A percentile compares a stretch with the other conserved stretches of the same genome.
phyloP scores from a whole-genome alignment of 768 basidiomycete genomes.

The Phaffia tasmanica region DNA sequence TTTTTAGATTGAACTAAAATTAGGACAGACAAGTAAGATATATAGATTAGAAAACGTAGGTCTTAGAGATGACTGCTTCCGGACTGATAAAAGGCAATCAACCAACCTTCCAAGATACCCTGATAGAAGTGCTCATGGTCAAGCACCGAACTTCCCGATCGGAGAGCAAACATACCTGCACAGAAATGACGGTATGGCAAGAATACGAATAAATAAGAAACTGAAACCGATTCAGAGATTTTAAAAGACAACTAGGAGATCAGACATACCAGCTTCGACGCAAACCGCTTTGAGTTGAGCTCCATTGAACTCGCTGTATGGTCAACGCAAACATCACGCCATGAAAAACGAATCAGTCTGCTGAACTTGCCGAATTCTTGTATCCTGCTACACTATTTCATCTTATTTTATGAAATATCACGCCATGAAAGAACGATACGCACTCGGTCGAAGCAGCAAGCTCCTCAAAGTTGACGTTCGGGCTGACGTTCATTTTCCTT shows the following conservation, averaged over 20 bases:
- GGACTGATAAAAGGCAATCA: not conserved
- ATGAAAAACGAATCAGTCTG: constrained; percentile 2
- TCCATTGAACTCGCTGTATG: constrained; percentile 7
- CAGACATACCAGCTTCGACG: constrained; percentile 99
- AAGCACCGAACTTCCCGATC: constrained; percentile 80
- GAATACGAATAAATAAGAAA: too few relatives aligned
- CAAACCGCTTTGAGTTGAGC: constrained; percentile 78
- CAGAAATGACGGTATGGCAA: too few relatives aligned
- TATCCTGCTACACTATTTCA: not conserved
- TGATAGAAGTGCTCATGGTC: constrained; percentile 93
- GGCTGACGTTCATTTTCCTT: constrained; percentile 79
- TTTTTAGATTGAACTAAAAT: constrained; percentile 84
- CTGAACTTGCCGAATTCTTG: not conserved
- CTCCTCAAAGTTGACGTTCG: constrained; percentile 93
- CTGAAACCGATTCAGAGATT: too few relatives aligned
- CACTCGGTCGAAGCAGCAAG: constrained; percentile 82
- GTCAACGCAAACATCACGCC: not conserved
- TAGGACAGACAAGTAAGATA: constrained; percentile 44
- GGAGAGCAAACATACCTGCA: constrained; percentile 83
- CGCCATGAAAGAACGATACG: not conserved
- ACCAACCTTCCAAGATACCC: constrained; percentile 15
- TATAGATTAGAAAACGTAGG: constrained; percentile 56
- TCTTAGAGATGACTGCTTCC: not conserved
- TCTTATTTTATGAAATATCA: not conserved
- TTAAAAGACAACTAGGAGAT: constrained; percentile 45